Percentiles rank a stretch among this genome's conserved stretches.
phyloP scores from a whole-genome alignment of 2,329 filamentous ascomycete genomes.

The Aspergillus ustus region DNA sequence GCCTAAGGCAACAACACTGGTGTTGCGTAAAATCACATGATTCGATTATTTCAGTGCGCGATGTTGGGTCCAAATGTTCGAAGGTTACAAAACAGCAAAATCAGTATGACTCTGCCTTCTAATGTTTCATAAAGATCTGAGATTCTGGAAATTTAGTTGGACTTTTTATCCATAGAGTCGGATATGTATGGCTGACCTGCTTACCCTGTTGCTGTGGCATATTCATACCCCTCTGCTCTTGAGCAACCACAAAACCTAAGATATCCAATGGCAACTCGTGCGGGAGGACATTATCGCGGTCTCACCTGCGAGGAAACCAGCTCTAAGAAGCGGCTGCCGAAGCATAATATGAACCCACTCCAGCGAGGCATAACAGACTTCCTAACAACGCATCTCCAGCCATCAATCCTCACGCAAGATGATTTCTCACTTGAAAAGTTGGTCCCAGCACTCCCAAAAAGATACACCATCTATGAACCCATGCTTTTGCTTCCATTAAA shows the following conservation, averaged over 20 bases:
- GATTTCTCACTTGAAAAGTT: conserved; percentile 23
- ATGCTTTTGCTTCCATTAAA: conserved; percentile 61
- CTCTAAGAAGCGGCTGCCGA: conserved; percentile 16
- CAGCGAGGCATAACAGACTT: conserved; percentile 38
- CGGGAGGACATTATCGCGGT: background rate
- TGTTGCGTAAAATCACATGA: background rate
- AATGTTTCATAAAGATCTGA: background rate
- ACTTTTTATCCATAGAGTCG: background rate
- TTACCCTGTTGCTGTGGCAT: background rate
- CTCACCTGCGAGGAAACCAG: background rate
- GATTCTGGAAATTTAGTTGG: background rate
- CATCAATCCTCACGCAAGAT: conserved; percentile 21
- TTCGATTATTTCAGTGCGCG: background rate
- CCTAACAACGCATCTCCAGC: conserved; percentile 29
- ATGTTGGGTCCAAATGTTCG: background rate
- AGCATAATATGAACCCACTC: conserved; percentile 33
- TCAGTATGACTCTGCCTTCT: background rate
- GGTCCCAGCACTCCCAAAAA: conserved; percentile 39
- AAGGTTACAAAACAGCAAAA: background rate
- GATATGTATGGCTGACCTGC: background rate
- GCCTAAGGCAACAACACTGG: conserved; percentile 1
- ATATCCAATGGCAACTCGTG: background rate
- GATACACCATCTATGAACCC: conserved; percentile 61
- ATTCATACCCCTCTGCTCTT: background rate
- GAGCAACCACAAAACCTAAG: background rate